Evolutionary conservation across 148 eudicot species (phyloP).

Genomic region (Selenicereus undatus): DNA sequence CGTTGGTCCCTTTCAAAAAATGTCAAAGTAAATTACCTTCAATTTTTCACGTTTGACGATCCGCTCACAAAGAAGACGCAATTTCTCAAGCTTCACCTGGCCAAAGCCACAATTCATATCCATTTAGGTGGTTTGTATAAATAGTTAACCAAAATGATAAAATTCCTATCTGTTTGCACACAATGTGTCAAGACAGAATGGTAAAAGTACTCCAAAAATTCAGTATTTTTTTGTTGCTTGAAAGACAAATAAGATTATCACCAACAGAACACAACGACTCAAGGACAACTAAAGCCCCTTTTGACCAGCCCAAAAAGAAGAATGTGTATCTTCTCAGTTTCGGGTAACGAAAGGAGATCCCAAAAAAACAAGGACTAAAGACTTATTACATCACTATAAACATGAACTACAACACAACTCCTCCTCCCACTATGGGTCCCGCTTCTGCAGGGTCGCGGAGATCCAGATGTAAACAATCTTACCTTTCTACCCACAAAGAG

Average conservation of each 20-base stretch:
- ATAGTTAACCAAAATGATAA: neutral
- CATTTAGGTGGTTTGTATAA: neutral
- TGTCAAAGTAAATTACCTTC: conserved; percentile 47
- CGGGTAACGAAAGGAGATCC: neutral
- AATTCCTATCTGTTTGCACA: neutral
- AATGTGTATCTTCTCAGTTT: neutral
- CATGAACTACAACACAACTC: too few species aligned
- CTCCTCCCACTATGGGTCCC: too few species aligned
- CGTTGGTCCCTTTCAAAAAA: neutral
- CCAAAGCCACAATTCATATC: conserved; percentile 11
- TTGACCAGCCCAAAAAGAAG: neutral
- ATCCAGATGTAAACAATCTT: too few species aligned
- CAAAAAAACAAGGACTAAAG: neutral
- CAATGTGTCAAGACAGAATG: neutral
- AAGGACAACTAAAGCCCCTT: neutral
- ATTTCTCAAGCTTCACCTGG: conserved; percentile 93
- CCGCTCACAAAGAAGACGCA: conserved; percentile 93
- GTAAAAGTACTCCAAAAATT: neutral
- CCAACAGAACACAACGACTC: neutral
- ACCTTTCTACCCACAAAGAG: too few species aligned
- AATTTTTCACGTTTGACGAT: conserved; percentile 83
- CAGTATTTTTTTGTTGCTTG: neutral
- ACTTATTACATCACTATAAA: neutral
- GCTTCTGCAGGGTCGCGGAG: too few species aligned
- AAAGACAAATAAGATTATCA: neutral